These are phyloP conservation scores for Ilex paraguariensis DNA, from an alignment of 305 asterid genomes.

Conservation along the genomic window DNA sequence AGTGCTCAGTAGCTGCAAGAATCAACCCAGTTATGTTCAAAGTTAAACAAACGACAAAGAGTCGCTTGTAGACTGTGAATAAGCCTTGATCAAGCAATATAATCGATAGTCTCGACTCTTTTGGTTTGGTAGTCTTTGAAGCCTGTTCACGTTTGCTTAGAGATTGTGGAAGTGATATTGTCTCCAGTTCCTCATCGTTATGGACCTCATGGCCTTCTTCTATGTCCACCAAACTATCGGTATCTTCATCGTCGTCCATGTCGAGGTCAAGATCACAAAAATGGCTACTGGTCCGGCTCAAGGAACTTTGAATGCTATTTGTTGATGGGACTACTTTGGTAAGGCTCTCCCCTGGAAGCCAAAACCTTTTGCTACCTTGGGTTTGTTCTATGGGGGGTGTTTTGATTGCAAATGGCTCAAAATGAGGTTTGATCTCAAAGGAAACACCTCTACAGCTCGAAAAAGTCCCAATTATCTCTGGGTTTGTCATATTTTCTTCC, in stretches of 20 bases:
- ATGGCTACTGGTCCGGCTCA: constrained; percentile 42
- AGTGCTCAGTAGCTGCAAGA: not conserved
- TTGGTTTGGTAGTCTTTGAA: not conserved
- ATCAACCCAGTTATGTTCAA: not conserved
- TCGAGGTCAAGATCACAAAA: constrained; percentile 42
- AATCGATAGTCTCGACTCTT: not conserved
- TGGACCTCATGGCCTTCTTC: constrained; percentile 29
- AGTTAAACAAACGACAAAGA: not conserved
- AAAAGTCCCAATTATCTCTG: constrained; percentile 21
- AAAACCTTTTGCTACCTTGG: constrained; percentile 15
- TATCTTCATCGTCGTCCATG: constrained; percentile 12
- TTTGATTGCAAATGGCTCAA: constrained; percentile 26
- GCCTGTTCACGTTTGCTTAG: not conserved
- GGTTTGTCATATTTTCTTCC: constrained; percentile 19
- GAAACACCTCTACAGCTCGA: constrained; percentile 48
- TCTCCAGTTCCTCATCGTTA: not conserved
- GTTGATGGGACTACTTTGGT: constrained; percentile 27
- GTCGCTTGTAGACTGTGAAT: not conserved
- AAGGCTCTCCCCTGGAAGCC: constrained; percentile 32
- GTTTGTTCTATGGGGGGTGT: not conserved
- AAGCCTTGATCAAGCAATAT: not conserved
- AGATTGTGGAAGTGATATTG: not conserved
- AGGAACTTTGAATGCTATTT: constrained; percentile 23
- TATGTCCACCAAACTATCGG: constrained; percentile 22
- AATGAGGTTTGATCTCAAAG: constrained; percentile 38